Base-by-base conservation (phyloP, 345 rosid species). In the Melastoma malabathricum region DNA sequence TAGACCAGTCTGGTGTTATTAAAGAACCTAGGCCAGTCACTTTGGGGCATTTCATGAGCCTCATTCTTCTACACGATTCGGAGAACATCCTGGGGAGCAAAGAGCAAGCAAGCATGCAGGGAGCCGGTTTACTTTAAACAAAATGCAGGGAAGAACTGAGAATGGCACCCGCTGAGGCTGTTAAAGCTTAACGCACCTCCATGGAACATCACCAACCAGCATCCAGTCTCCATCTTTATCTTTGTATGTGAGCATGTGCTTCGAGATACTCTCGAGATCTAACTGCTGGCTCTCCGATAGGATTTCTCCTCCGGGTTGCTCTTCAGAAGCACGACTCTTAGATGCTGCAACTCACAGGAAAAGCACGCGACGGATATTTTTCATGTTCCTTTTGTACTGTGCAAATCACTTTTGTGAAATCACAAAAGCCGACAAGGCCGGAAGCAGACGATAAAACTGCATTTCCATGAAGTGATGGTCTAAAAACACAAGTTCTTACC, bases 191-290 rank as follows among this genome's bases (percentile, higher is more conserved):
- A 29, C 38, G 9, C n/a, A 78, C 84, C 62, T 71, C 80, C 84
- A 78, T 31, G 84, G 84, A 52, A 77, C 80, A 55, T 77, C 80
- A 13, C 83, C 83, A 23, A 74, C 83, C 15, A 77, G 83, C 83
- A 78, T 78, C 84, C 84, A 78, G 48, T 78, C 84, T 1, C 65
- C 73, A 10, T 78, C 84, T 56, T 67, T 72, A 55, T 78, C 84
- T 65, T 78, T 80, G 25, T 75, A 78, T 9, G 80, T 67, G 22
- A 78, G 74, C 54, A 78, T 72, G 47, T 61, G 72, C 41, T 69
- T 80, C 38, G 80, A 78, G 25, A 74, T 74, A 25, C 66, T 74
- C 43, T 74, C 70, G 64, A 72, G 67, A 63, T 74, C 80, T 59
- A 52, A 67, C 59, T 69, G 47, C 45, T 55, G 41, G 50, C 69